Evolutionary conservation across 805 yeast genomes (phyloP).

Genomic region (Tetrapisispora taiwanensis): DNA sequence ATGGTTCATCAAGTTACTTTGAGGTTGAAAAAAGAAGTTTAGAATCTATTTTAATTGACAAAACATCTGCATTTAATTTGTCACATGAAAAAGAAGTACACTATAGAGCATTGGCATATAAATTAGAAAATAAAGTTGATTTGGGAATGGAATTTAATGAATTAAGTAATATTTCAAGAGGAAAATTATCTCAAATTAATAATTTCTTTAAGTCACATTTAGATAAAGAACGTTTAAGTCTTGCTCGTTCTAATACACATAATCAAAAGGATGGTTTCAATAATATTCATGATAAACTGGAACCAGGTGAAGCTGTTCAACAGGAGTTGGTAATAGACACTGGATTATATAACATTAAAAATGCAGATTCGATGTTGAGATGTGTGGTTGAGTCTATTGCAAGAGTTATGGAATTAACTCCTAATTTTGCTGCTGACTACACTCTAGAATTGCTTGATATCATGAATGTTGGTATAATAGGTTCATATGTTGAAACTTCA

Average conservation of each 20-base stretch:
- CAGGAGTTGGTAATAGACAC: conserved; percentile 1
- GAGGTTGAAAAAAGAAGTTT: conserved; percentile 59
- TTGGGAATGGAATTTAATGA: conserved; percentile 2
- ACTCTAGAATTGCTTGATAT: conserved; percentile 59
- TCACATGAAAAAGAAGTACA: conserved; percentile 26
- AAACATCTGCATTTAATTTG: conserved; percentile 26
- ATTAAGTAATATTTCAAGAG: conserved; percentile 6
- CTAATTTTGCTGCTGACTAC: conserved; percentile 49
- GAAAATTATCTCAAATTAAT: conserved; percentile 43
- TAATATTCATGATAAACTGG: neutral
- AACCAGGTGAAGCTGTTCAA: neutral
- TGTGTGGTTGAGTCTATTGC: conserved; percentile 70
- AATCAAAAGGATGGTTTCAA: neutral
- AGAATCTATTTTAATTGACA: conserved; percentile 31
- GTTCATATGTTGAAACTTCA: conserved; percentile 62
- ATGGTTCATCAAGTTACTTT: conserved; percentile 55
- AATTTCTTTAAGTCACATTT: conserved; percentile 45
- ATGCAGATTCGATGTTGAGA: conserved; percentile 55
- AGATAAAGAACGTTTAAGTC: conserved; percentile 34
- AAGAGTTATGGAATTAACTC: conserved; percentile 63
- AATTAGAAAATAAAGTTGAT: conserved; percentile 20
- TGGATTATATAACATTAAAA: conserved; percentile 29
- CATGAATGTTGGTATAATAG: conserved; percentile 59
- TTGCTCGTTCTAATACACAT: conserved; percentile 13
- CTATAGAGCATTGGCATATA: conserved; percentile 20